Conservation (phyloP, 208 protist species). For the Wallacemonas collosoma region DNA sequence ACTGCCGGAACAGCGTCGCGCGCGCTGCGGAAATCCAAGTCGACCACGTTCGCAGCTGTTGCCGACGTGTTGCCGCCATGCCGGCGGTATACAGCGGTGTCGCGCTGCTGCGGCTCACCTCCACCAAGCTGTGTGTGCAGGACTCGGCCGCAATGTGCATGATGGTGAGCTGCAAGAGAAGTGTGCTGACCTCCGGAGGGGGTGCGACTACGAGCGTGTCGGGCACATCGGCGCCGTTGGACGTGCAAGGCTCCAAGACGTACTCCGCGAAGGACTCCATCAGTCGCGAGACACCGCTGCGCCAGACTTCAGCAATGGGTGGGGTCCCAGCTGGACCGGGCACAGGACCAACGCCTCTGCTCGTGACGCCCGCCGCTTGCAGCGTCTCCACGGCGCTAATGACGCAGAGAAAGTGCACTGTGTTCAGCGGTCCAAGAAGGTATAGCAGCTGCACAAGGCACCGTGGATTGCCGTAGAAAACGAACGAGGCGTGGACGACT, state of each 20-base stretch:
- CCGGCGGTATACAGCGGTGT: background rate
- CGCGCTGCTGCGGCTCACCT: background rate
- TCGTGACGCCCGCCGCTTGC: background rate
- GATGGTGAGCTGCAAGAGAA: constrained; percentile 11
- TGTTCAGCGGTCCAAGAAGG: constrained; percentile 27
- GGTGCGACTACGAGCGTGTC: background rate
- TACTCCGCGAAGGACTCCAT: constrained; percentile 32
- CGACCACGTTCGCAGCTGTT: constrained; percentile 36
- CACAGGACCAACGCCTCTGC: background rate
- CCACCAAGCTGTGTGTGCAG: constrained; percentile 9
- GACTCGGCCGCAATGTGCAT: constrained; percentile 19
- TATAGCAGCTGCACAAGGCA: constrained; percentile 28
- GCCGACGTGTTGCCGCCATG: constrained; percentile 13
- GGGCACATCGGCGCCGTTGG: background rate
- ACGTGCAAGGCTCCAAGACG: constrained; percentile 28
- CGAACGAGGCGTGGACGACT: constrained; percentile 25
- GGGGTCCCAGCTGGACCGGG: background rate
- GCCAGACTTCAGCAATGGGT: constrained; percentile 11
- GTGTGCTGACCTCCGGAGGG: constrained; percentile 13
- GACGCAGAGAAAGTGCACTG: constrained; percentile 13
- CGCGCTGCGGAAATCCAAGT: constrained; percentile 32
- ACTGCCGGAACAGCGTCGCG: constrained; percentile 1
- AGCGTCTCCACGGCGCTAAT: constrained; percentile 16
- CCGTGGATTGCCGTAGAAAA: constrained; percentile 23
- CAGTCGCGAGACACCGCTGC: constrained; percentile 26